Conservation (phyloP, 345 rosid genomes). For the Eucalyptus lansdowneana region DNA sequence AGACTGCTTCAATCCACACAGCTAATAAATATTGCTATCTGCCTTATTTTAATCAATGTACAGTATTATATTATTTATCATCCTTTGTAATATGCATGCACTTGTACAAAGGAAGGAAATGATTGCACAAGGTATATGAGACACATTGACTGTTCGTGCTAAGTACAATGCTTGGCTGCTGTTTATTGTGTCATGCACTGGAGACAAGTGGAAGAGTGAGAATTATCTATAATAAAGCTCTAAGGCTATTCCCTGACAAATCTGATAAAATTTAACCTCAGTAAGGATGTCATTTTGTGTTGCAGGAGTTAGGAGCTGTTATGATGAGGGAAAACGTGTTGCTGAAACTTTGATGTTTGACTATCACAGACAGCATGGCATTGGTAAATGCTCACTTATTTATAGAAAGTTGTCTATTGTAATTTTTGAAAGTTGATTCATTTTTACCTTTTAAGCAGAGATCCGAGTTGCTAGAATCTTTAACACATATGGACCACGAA, state of each 20-base stretch:
- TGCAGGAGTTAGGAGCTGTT: slow-evolving; percentile 89
- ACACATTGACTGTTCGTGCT: neutral
- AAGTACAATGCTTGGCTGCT: neutral
- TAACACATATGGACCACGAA: slow-evolving; percentile 96
- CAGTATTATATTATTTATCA: neutral
- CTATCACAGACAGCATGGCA: slow-evolving; percentile 95
- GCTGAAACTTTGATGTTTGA: slow-evolving; percentile 98
- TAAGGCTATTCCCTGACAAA: neutral
- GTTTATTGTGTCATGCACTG: neutral
- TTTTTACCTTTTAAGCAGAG: slow-evolving; percentile 21
- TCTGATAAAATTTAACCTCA: neutral
- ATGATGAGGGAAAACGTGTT: slow-evolving; percentile 97
- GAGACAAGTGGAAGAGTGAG: neutral
- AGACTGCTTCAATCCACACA: neutral
- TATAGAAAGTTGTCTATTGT: neutral
- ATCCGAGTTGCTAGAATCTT: slow-evolving; percentile 98
- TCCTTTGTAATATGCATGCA: neutral
- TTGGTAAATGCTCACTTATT: slow-evolving; percentile 27
- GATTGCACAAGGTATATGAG: neutral
- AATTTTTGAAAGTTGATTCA: neutral
- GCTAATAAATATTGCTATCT: neutral
- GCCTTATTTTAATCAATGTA: neutral
- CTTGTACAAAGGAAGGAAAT: neutral
- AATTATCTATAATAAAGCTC: neutral
- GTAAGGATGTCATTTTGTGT: neutral